Conservation (phyloP, 148 eudicot species). For the Hydrangea macrophylla region DNA sequence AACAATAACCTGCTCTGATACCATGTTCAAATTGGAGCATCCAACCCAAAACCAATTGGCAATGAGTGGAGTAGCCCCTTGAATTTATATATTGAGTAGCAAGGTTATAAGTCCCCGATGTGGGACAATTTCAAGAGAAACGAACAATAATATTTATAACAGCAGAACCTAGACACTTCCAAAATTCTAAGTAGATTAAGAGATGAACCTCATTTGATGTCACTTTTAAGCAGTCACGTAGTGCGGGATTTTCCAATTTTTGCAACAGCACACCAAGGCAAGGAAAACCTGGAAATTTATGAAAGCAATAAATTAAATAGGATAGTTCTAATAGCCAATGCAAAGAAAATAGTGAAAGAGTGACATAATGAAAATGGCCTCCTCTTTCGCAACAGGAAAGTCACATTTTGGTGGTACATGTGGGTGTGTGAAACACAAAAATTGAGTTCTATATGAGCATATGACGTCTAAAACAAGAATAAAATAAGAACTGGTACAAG, state of each 20-base stretch:
- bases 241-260: slow-evolving; percentile 93
- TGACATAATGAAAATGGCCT: background rate
- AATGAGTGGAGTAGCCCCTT: too few species aligned
- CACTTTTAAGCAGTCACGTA: slow-evolving; percentile 85
- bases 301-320: slow-evolving; percentile 7
- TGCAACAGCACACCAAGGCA: slow-evolving; percentile 92
- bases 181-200: slow-evolving; percentile 8
- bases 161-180: slow-evolving; percentile 5
- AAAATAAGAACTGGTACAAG: background rate
- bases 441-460: background rate
- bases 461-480: background rate
- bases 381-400: background rate
- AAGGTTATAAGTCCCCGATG: too few species aligned
- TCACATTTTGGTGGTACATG: background rate
- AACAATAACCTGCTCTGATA: too few species aligned
- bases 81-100: too few species aligned
- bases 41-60: too few species aligned
- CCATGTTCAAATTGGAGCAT: too few species aligned
- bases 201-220: slow-evolving; percentile 74
- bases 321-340: background rate
- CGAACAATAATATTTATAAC: slow-evolving; percentile 6
- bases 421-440: slow-evolving; percentile 3
- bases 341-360: background rate
- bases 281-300: slow-evolving; percentile 73
- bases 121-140: too few species aligned